Evolutionary conservation across 345 rosid genomes (phyloP), one percentile per base, ranked within the genome.

Genomic region (Hirschfeldia incana): DNA sequence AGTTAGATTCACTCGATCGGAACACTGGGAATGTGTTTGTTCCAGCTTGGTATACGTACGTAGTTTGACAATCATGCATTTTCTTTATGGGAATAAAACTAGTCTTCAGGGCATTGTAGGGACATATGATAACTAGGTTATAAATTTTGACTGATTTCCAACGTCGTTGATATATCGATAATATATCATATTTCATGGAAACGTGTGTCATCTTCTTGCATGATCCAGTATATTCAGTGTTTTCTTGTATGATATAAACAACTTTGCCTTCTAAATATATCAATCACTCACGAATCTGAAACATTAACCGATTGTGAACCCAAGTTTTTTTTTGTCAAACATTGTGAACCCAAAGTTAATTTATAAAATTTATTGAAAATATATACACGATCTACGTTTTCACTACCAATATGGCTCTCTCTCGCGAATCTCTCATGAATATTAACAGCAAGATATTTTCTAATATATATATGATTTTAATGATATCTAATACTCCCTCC

Each of bases 21-120:
- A 42, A 44, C 59, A 4, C 10, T 32, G 17, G 49, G 58, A 10
- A 44, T 65, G 60, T 59, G 6, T 72, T 78, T 65, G 66, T 72
- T 72, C 57, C 46, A 27, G 2, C 42, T 70, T 64, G 26, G 33
- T 34, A 34, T 34, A 39, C 16, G 6, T 36, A 62, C 70, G 36
- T 70, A 11, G 29, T 7, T 70, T 21, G 26, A 63, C 55, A 34
- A 16, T 70, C 46, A 70, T 70, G 71, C 30, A 0, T 28, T 29
- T 71, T 78, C 36, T 37, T 70, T 55, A 5, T 57, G 60, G 58
- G 29, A 71, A 78, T 57, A 39, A 37, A 39, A 29, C 36, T 72
- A 6, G 5, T 53, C 10, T 62, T 44, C 1, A 9, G 12, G 61
- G 62, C 53, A 46, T 42, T 60, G 4, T 61, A 12, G 53, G 46